Evolutionary conservation across 495 filamentous ascomycete species (phyloP), one percentile per base, ranked within the genome.

Genomic region (Hypomontagnella submonticulosa): DNA sequence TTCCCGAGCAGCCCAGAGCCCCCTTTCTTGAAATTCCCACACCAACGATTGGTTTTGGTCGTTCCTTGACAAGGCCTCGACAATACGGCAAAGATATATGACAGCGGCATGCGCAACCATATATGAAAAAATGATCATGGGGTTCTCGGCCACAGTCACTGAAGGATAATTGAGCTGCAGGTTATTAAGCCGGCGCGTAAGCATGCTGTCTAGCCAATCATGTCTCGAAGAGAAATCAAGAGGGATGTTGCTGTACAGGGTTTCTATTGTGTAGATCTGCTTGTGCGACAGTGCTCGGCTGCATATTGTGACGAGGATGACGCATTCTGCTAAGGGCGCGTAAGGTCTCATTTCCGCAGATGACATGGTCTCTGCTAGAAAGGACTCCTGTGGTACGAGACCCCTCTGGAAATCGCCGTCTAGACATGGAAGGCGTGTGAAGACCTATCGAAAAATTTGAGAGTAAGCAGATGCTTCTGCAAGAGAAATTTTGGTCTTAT

Each of bases 361-460:
- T 1, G 72, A 67, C 41, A 85, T 77, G 4, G 75, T 72, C 41
- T 85, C 81, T 0, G 77, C 70, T 0, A 85, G 60, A 41, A 81
- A 82, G 12, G 61, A 72, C n/a, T 73, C 77, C 16, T 74, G 73
- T 34, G 76, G 71, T 2, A 78, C 78, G 36, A 81, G 72, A 2
- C 77, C 79, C n/a, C 74, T 76, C 64, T 85, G 81, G 41, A 85
- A 85, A n/a, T 82, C 76, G 4, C 71, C 58, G 34, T 85, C 83
- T 0, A 77, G 79, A 1, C 77, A 76, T 8, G 83, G 82, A 5
- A 85, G 79, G 4, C 81, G 77, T 3, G 77, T 78, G 56, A 69
- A 75, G 41, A 79, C 70, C 77, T 79, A 54, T 37, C 32, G 51
- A 38, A 2, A 11, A 38, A n/a, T n/a, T 18, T 1, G 8, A n/a